Percentiles rank a stretch among this genome's conserved stretches.
Evolutionary conservation across 1,139 yeast species (phyloP).

Genomic region (Kodamaea suecica): DNA sequence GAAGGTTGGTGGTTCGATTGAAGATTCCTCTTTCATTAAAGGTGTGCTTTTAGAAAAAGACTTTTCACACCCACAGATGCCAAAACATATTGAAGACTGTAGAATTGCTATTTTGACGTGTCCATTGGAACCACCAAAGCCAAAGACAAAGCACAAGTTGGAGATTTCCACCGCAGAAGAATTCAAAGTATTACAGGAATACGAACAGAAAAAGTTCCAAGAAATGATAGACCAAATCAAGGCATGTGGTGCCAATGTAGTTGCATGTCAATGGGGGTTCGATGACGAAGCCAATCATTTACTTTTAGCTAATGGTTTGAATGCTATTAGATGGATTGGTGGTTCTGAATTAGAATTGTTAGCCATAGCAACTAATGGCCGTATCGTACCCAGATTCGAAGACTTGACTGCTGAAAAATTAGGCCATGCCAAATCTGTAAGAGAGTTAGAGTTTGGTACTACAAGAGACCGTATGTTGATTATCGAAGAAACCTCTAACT

Average conservation of each 20-base stretch:
- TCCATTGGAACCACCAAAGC: conserved; percentile 99
- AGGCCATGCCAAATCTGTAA: conserved; percentile 82
- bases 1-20: conserved; percentile 90
- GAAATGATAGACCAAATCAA: conserved; percentile 89
- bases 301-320: conserved; percentile 78
- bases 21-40: conserved; percentile 77
- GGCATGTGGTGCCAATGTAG: conserved; percentile 90
- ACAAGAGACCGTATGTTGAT: conserved; percentile 95
- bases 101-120: conserved; percentile 93
- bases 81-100: conserved; percentile 73
- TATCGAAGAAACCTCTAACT: conserved; percentile 84
- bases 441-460: conserved; percentile 92
- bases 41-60: conserved; percentile 96
- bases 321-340: conserved; percentile 99
- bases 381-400: conserved; percentile 96
- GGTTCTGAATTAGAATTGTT: conserved; percentile 94
- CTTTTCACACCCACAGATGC: conserved; percentile 98
- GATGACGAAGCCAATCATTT: conserved; percentile 98
- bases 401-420: conserved; percentile 79
- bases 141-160: conserved; percentile 95
- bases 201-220: conserved; percentile 85
- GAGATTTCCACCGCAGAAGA: conserved; percentile 92
- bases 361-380: conserved; percentile 96
- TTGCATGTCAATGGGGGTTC: conserved; percentile 99
- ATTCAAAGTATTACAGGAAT: conserved; percentile 81